phyloP scores from a whole-genome alignment of 345 rosid species.

The Bretschneidera sinensis region DNA sequence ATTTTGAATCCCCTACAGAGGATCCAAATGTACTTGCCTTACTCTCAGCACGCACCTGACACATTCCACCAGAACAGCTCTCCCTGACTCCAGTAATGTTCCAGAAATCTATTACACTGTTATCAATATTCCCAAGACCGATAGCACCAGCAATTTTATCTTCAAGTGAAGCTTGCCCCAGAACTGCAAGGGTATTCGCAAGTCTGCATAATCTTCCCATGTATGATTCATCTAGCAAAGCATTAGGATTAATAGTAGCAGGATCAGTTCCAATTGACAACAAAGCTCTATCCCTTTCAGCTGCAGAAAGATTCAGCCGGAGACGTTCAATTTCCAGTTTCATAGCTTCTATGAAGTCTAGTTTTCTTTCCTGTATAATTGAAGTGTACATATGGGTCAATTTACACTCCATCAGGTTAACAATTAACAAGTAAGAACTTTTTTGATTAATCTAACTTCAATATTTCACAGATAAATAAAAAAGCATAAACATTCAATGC shows the following conservation, averaged over 20 bases:
- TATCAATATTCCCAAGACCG: slow-evolving; percentile 63
- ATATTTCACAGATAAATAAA: background rate
- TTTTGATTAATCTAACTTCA: background rate
- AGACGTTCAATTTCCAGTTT: slow-evolving; percentile 93
- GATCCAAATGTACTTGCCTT: slow-evolving; percentile 30
- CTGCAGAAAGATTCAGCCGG: slow-evolving; percentile 79
- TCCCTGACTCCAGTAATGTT: slow-evolving; percentile 58
- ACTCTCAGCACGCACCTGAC: slow-evolving; percentile 68
- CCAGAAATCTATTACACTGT: slow-evolving; percentile 72
- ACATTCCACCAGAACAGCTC: slow-evolving; percentile 58
- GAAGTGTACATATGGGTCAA: slow-evolving; percentile 3
- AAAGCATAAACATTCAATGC: slow-evolving; percentile 5
- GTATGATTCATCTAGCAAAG: slow-evolving; percentile 58
- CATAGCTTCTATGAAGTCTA: slow-evolving; percentile 69
- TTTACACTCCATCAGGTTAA: slow-evolving; percentile 9
- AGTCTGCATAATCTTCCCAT: slow-evolving; percentile 65
- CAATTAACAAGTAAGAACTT: slow-evolving; percentile 8
- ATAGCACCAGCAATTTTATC: slow-evolving; percentile 73
- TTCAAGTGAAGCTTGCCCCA: slow-evolving; percentile 81
- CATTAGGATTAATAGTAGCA: slow-evolving; percentile 87
- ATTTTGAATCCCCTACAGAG: slow-evolving; percentile 34
- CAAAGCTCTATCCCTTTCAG: slow-evolving; percentile 95
- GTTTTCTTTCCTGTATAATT: slow-evolving; percentile 56
- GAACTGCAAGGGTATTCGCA: slow-evolving; percentile 64
- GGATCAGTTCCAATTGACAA: slow-evolving; percentile 89